Evolutionary conservation across 495 filamentous ascomycete species (phyloP).

Genomic region (Amniculicola lignicola): DNA sequence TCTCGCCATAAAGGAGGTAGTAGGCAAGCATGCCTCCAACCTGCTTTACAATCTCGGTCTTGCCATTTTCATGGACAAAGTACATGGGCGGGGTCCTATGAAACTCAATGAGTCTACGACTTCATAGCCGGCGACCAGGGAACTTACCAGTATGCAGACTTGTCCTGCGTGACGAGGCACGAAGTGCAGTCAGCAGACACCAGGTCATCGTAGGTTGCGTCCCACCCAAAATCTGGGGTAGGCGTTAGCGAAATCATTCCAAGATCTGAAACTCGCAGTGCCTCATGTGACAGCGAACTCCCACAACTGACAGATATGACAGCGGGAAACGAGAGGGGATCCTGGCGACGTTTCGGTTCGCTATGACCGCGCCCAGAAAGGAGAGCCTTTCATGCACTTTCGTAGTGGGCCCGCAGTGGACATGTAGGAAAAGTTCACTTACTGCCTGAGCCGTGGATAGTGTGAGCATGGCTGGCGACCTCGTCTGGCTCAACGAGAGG

Average conservation of each 20-base stretch:
- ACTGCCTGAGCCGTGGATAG: slow-evolving; percentile 55
- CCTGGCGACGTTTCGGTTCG: neutral
- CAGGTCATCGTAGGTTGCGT: slow-evolving; percentile 45
- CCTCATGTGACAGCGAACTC: slow-evolving; percentile 12
- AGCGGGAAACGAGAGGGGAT: slow-evolving; percentile 5
- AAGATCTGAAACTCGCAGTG: slow-evolving; percentile 6
- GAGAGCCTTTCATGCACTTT: slow-evolving; percentile 20
- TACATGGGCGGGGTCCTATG: slow-evolving; percentile 51
- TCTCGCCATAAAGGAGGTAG: slow-evolving; percentile 62
- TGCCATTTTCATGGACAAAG: slow-evolving; percentile 57
- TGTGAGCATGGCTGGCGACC: slow-evolving; percentile 50
- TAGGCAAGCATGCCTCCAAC: slow-evolving; percentile 65
- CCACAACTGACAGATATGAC: slow-evolving; percentile 7
- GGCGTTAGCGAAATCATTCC: neutral
- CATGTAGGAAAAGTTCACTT: slow-evolving; percentile 35
- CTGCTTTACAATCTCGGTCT: slow-evolving; percentile 51
- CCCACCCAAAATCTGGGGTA: slow-evolving; percentile 48
- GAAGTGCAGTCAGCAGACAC: slow-evolving; percentile 53
- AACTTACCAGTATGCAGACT: slow-evolving; percentile 58
- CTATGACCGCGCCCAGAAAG: slow-evolving; percentile 6
- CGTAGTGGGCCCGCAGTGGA: slow-evolving; percentile 1
- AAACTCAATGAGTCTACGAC: neutral
- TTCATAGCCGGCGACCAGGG: slow-evolving; percentile 11
- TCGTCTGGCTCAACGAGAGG: slow-evolving; percentile 51
- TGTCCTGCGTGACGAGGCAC: slow-evolving; percentile 57